Evolutionary conservation across 129 eudicot species (phyloP), one percentile per base, ranked within the genome.

Genomic region (Gnaphalium uliginosum): DNA sequence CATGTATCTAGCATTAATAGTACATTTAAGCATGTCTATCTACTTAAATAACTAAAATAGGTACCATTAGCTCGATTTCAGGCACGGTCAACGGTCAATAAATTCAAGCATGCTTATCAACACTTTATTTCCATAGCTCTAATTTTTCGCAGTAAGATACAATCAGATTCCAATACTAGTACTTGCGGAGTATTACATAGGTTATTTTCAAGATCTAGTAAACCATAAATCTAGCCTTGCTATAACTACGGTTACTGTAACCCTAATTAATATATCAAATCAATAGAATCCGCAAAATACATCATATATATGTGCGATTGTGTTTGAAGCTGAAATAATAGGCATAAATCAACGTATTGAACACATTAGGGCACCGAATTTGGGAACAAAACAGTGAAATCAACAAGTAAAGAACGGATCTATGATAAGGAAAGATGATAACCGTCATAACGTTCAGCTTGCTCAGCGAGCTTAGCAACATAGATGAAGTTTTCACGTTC

Each of bases 401-500:
- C 27, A 14, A 77, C 54, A 70, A 21, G 59, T 43, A 43, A 29
- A 14, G 39, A 15, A 29, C 17, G 73, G 83, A 86, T 80, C 80
- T 76, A 67, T 11, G 9, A 14, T 4, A 14, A 74, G 19, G n/a
- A 72, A 26, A 37, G 6, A 77, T 64, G 51, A 61, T 77, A 22
- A 85, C 88, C 88, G 48, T 85, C 85, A 65, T 85, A 85, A 29
- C 88, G 88, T 74, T 84, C 88, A 25, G 88, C 87, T 76, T 84
- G 87, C 63, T 84, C 87, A 26, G 87, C 87, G 19, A 83, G 87
- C 77, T 84, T 84, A 56, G 88, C 87, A 24, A 81, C 65, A 70
- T 84, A 84, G 83, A 84, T 82, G 85, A 85, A 81, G 72, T 69
- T 77, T 41, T 81, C 88, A 41, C 85, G 85, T 50, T 85, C 83